Conservation (phyloP, 1,284 basidiomycete species). For the Athelia sp. region DNA sequence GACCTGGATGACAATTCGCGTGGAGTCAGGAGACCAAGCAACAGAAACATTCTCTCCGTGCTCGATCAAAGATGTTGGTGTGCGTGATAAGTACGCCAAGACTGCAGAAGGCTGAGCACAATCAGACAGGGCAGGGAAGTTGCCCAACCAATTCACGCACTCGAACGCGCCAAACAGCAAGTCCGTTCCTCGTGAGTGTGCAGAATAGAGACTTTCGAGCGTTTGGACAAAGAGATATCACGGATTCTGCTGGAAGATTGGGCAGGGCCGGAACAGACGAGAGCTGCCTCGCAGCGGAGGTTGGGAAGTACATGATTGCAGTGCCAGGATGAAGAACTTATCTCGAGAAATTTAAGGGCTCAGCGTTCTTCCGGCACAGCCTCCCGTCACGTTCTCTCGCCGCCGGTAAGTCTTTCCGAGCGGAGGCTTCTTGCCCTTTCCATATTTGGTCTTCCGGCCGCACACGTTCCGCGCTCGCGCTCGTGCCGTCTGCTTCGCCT, state of each 20-base stretch:
- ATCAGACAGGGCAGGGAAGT: constrained; percentile 5
- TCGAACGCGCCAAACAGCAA: constrained; percentile 81
- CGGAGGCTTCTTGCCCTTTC: too few relatives aligned
- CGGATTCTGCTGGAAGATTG: constrained; percentile 50
- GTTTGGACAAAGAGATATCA: constrained; percentile 59
- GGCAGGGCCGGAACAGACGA: constrained; percentile 64
- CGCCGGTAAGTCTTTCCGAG: too few relatives aligned
- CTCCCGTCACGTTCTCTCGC: too few relatives aligned
- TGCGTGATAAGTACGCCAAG: constrained; percentile 71
- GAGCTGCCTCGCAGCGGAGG: constrained; percentile 67
- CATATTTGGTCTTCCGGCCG: too few relatives aligned
- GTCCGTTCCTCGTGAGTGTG: constrained; percentile 58
- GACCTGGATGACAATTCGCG: constrained; percentile 75
- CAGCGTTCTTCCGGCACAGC: too few relatives aligned
- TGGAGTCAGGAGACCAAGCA: constrained; percentile 79
- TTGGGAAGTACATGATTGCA: constrained; percentile 74
- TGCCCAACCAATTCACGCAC: constrained; percentile 41
- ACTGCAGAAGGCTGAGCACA: constrained; percentile 68
- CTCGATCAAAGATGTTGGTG: constrained; percentile 68
- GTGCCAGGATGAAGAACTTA: too few relatives aligned
- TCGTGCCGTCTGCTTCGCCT: too few relatives aligned
- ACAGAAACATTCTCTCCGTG: constrained; percentile 75
- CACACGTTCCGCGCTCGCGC: too few relatives aligned
- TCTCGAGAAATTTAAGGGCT: too few relatives aligned
- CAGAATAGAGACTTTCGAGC: constrained; percentile 78